Evolutionary conservation across 2,329 filamentous ascomycete genomes (phyloP), one percentile per base, ranked within the genome.

Genomic region (Pyricularia sp.): DNA sequence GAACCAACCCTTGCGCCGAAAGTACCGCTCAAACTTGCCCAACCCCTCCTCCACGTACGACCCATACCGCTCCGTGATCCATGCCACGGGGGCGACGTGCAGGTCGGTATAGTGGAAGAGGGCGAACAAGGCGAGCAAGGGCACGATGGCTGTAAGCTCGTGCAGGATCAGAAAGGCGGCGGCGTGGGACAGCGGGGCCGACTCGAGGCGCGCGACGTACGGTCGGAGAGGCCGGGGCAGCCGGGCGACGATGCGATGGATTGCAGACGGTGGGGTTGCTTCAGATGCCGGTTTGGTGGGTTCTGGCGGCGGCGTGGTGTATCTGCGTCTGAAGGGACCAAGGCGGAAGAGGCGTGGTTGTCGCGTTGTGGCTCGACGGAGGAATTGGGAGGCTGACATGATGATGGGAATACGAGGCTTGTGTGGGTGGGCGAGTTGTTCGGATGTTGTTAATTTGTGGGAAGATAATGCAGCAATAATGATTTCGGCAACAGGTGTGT

Each of bases 131-230:
- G 86, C 90, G 58, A 96, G 77, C 0, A 98, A 80, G 0, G 94
- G 94, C 1, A 94, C 78, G 12, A 97, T 81, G 11, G 95, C 94
- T 0, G 95, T 98, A 64, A 97, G 77, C 79, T 99, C 95, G 81
- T 99, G 95, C 0, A 99, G 85, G 58, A 97, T 82, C 12, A 98
- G 82, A 78, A 99, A 99, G 0, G 94, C 90, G 1, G 90, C 87
- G 61, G 97, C 83, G 79, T 97, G 93, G 0, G 92, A 92, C 64
- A 93, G 79, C 0, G 95, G 95, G 0, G 93, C 93, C 69, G 86
- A 84, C 69, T 89, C 87, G 3, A 99, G 86, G 0, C 88, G 87
- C 0, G 81, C 79, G 0, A 92, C 89, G 80, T 93, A 92, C 68
- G 82, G 84, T 69, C 87, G 90, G 14, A 96, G 83, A 70, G 88